phyloP scores from a whole-genome alignment of 352 stramenopile genomes.

The Phytophthora tentaculata region DNA sequence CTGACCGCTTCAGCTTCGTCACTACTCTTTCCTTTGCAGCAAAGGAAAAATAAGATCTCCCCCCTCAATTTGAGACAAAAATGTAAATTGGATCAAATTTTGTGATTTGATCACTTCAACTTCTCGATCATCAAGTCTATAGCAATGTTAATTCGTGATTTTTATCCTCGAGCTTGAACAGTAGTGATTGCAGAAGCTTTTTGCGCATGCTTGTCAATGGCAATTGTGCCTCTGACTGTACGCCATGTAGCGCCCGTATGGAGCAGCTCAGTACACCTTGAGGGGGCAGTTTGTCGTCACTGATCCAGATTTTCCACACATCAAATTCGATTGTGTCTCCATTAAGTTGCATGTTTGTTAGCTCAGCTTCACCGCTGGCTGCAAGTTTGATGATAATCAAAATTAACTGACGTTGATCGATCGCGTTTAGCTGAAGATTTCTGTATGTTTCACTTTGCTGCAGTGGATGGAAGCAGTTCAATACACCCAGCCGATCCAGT shows the following conservation, averaged over 20 bases:
- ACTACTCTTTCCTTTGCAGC: slow-evolving; percentile 25
- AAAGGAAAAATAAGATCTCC: slow-evolving; percentile 35
- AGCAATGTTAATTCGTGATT: slow-evolving; percentile 38
- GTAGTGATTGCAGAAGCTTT: slow-evolving; percentile 61
- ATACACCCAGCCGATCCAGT: slow-evolving; percentile 61
- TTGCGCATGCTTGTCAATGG: slow-evolving; percentile 54
- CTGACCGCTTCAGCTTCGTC: slow-evolving; percentile 41
- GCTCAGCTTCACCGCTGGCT: slow-evolving; percentile 47
- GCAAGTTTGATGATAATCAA: slow-evolving; percentile 63
- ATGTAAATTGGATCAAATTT: slow-evolving; percentile 9
- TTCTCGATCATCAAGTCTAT: slow-evolving; percentile 8
- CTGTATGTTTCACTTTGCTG: slow-evolving; percentile 64
- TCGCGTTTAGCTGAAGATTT: slow-evolving; percentile 47
- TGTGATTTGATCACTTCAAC: slow-evolving; percentile 41
- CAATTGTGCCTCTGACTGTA: slow-evolving; percentile 63
- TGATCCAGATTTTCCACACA: slow-evolving; percentile 63
- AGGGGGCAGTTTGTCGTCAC: slow-evolving; percentile 58
- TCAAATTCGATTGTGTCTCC: slow-evolving; percentile 47
- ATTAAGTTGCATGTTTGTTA: slow-evolving; percentile 57
- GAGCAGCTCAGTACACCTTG: slow-evolving; percentile 54
- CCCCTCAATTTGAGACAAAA: slow-evolving; percentile 19
- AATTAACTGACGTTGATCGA: slow-evolving; percentile 65
- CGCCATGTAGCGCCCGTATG: slow-evolving; percentile 43
- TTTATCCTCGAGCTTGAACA: slow-evolving; percentile 68
- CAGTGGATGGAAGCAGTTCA: slow-evolving; percentile 72